Evolutionary conservation across 768 basidiomycete species (phyloP).

Genomic region (Boletus vinaceobasis): DNA sequence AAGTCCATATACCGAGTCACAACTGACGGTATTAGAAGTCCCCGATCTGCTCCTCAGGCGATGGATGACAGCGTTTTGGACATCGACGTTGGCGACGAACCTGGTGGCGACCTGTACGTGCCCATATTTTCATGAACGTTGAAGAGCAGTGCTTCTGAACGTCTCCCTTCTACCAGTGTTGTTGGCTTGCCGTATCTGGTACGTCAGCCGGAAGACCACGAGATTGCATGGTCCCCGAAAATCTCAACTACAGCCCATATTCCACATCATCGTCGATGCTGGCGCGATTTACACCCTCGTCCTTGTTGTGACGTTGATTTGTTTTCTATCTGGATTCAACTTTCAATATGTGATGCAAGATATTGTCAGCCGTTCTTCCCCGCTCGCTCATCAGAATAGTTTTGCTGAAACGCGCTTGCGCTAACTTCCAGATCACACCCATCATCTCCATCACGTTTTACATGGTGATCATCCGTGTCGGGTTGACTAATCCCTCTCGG

Average conservation of each 20-base stretch:
- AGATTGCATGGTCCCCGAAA: background rate
- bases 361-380: background rate
- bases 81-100: background rate
- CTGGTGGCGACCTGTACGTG: background rate
- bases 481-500: background rate
- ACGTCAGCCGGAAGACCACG: background rate
- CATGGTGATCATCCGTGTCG: background rate
- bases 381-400: too few species aligned
- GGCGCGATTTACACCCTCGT: background rate
- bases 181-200: background rate
- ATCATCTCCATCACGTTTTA: background rate
- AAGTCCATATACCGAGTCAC: background rate
- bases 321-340: background rate
- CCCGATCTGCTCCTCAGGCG: background rate
- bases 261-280: conserved; percentile 1
- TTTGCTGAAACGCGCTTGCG: background rate
- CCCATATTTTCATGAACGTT: background rate
- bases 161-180: background rate
- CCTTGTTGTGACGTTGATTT: background rate
- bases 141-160: background rate
- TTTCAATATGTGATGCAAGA: conserved; percentile 1
- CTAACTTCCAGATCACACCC: background rate
- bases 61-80: background rate
- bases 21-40: rapidly evolving
- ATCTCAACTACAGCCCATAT: background rate